Conservation (phyloP, 305 asterid species). For the Fraxinus latifolia region DNA sequence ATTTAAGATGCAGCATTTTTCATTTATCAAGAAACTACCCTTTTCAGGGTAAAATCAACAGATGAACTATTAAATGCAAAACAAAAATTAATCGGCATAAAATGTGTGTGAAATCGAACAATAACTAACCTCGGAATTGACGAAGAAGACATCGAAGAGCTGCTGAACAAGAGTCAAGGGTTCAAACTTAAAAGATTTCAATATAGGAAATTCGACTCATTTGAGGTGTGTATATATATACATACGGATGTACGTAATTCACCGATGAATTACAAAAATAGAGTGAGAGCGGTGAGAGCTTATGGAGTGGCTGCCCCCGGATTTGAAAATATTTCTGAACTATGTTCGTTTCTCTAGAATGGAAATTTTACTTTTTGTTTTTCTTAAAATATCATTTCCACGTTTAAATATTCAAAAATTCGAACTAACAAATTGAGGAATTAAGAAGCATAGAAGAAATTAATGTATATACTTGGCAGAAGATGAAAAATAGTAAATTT, state of each 20-base stretch:
- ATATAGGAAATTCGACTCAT: neutral
- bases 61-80: neutral
- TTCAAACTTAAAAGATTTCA: neutral
- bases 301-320: neutral
- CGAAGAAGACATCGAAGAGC: constrained; percentile 11
- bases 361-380: neutral
- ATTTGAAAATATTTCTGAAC: neutral
- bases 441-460: neutral
- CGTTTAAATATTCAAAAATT: neutral
- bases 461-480: neutral
- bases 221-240: neutral
- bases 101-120: constrained; percentile 1
- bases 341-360: neutral
- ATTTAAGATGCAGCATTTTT: neutral
- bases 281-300: neutral
- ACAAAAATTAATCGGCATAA: neutral
- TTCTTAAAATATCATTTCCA: neutral
- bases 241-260: neutral
- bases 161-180: neutral
- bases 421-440: neutral
- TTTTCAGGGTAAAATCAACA: neutral
- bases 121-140: neutral
- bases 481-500: neutral
- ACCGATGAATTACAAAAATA: neutral
- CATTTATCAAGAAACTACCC: neutral